Evolutionary conservation across 2,329 filamentous ascomycete genomes (phyloP).

Genomic region (Decorospora gaudefroyi): DNA sequence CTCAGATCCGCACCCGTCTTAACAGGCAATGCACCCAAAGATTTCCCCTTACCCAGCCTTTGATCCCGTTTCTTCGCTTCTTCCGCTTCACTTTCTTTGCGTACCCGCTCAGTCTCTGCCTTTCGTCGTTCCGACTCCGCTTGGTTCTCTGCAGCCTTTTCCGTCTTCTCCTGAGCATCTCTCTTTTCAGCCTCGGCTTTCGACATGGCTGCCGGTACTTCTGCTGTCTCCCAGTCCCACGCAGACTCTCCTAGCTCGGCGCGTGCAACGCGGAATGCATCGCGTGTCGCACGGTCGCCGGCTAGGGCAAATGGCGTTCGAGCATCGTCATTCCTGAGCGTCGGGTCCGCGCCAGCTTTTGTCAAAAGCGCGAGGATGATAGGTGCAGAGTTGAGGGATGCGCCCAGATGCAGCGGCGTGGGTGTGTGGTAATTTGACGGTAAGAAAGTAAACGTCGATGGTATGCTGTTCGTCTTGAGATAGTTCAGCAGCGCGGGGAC

Average conservation of each 20-base stretch:
- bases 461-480: constrained; percentile 73
- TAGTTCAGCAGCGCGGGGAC: constrained; percentile 85
- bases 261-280: constrained; percentile 88
- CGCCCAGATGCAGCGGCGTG: constrained; percentile 82
- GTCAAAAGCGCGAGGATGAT: constrained; percentile 77
- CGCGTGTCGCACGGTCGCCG: constrained; percentile 81
- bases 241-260: constrained; percentile 74
- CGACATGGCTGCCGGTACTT: constrained; percentile 72
- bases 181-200: constrained; percentile 72
- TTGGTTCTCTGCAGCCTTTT: constrained; percentile 69
- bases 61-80: constrained; percentile 58
- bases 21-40: constrained; percentile 60
- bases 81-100: constrained; percentile 58
- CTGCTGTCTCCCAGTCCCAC: constrained; percentile 79
- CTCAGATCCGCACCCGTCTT: constrained; percentile 81
- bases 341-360: constrained; percentile 76
- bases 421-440: constrained; percentile 76
- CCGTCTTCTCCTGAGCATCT: constrained; percentile 69
- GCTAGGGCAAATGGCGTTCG: constrained; percentile 85
- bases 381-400: constrained; percentile 76
- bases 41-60: constrained; percentile 53
- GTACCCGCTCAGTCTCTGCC: constrained; percentile 73
- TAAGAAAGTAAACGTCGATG: constrained; percentile 73
- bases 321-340: constrained; percentile 64
- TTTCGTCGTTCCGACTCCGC: constrained; percentile 65